Evolutionary conservation across 306 rosid genomes (phyloP).

Genomic region (Benincasa hispida): DNA sequence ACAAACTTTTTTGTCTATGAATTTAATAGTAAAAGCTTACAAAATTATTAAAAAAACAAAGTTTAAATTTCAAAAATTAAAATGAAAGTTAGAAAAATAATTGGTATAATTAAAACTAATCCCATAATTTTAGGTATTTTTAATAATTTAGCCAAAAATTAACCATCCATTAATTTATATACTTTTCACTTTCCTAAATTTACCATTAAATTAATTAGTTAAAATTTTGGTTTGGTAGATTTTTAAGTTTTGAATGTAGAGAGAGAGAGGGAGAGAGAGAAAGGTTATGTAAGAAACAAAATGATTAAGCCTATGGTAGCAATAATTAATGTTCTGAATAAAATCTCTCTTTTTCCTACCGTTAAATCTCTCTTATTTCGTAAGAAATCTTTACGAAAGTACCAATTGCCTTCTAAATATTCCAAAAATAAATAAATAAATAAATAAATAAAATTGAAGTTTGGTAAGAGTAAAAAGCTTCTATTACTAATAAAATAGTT

Average conservation of each 20-base stretch:
- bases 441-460: not conserved
- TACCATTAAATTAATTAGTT: not conserved
- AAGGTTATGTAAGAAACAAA: not conserved
- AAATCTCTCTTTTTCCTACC: conserved; percentile 6
- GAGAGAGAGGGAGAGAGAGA: not conserved
- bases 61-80: too few species aligned
- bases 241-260: not conserved
- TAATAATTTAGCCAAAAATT: not conserved
- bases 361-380: not conserved
- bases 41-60: too few species aligned
- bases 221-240: not conserved
- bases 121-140: too few species aligned
- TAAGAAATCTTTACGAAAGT: not conserved
- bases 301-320: not conserved
- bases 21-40: too few species aligned
- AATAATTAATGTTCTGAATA: not conserved
- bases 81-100: too few species aligned
- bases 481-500: not conserved
- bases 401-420: not conserved
- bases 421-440: not conserved
- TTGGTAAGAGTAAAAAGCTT: not conserved
- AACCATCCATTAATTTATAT: not conserved
- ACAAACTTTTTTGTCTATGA: too few species aligned
- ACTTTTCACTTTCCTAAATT: not conserved
- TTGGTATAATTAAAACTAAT: too few species aligned